These are phyloP conservation scores for Cryptosporidium muris DNA, from an alignment of 169 alveolate species.

Conservation along the genomic window DNA sequence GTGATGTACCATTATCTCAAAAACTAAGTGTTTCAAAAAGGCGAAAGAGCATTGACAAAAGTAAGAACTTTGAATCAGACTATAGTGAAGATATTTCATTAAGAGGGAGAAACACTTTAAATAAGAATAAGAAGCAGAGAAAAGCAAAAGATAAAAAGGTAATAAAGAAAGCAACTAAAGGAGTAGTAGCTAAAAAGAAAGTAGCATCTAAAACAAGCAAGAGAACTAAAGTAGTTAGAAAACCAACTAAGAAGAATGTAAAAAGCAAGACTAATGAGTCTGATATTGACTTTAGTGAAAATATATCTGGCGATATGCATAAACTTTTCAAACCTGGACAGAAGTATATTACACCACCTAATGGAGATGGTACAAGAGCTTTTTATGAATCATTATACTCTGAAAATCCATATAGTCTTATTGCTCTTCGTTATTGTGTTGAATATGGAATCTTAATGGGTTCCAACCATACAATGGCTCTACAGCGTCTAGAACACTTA, in stretches of 20 bases:
- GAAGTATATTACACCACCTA: slow-evolving; percentile 88
- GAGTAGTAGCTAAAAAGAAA: not conserved
- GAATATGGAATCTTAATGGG: slow-evolving; percentile 60
- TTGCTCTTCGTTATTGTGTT: slow-evolving; percentile 82
- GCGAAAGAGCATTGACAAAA: not conserved
- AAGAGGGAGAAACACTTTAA: not conserved
- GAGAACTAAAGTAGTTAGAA: not conserved
- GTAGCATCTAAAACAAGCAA: not conserved
- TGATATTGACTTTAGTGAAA: slow-evolving; percentile 66
- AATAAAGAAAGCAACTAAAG: slow-evolving; percentile 23
- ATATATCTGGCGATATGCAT: slow-evolving; percentile 75
- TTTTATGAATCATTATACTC: slow-evolving; percentile 87
- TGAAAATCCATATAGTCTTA: slow-evolving; percentile 87
- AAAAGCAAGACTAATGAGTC: slow-evolving; percentile 15
- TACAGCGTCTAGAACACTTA: slow-evolving; percentile 21
- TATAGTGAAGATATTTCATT: not conserved
- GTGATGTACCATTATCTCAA: slow-evolving; percentile 23
- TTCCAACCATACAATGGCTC: slow-evolving; percentile 22
- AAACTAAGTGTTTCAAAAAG: not conserved
- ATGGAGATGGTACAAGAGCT: slow-evolving; percentile 91
- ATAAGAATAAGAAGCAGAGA: not conserved
- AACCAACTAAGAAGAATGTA: not conserved
- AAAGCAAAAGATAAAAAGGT: slow-evolving; percentile 1
- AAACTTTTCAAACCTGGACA: slow-evolving; percentile 85
- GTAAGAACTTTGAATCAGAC: slow-evolving; percentile 1